Evolutionary conservation across 2,329 filamentous ascomycete genomes (phyloP).

Genomic region (Parascedosporium putredinis): DNA sequence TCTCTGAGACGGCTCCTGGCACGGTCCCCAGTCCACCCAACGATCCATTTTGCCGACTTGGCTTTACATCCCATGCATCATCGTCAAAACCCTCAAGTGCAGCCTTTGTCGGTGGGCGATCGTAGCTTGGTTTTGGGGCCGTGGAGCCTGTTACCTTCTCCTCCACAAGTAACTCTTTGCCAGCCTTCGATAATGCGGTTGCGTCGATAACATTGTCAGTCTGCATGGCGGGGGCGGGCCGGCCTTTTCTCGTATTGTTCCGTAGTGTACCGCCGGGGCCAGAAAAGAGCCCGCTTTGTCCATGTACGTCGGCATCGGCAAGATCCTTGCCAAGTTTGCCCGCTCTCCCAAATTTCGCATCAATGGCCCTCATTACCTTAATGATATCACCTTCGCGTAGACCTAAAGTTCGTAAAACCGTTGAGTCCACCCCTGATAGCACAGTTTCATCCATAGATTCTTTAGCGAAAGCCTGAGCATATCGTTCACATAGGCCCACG

Average conservation of each 20-base stretch:
- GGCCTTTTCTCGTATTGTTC: conserved; percentile 89
- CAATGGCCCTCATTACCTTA: conserved; percentile 82
- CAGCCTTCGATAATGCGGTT: conserved; percentile 66
- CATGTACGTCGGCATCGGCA: conserved; percentile 47
- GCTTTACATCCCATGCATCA: conserved; percentile 78
- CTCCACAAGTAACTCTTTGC: conserved; percentile 17
- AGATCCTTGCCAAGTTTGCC: conserved; percentile 41
- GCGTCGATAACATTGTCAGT: conserved; percentile 78
- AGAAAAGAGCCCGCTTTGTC: conserved; percentile 68
- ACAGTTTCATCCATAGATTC: conserved; percentile 97
- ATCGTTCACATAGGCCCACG: conserved; percentile 86
- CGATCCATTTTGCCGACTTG: conserved; percentile 40
- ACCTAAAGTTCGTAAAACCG: conserved; percentile 76
- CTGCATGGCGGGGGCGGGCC: conserved; percentile 77
- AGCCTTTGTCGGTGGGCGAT: conserved; percentile 19
- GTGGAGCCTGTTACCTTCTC: too few species aligned
- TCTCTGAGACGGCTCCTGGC: conserved; percentile 29
- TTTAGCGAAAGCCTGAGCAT: conserved; percentile 76
- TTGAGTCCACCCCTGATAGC: conserved; percentile 77
- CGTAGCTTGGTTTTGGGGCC: too few species aligned
- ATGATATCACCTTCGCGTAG: conserved; percentile 93
- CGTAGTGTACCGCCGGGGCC: conserved; percentile 82
- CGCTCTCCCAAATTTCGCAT: conserved; percentile 64
- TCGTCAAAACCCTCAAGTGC: conserved; percentile 68
- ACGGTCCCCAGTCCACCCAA: not conserved